A percentile compares a stretch with the other conserved stretches of the same genome.
phyloP scores from a whole-genome alignment of 2,329 filamentous ascomycete genomes.

The Fulvia fulva region DNA sequence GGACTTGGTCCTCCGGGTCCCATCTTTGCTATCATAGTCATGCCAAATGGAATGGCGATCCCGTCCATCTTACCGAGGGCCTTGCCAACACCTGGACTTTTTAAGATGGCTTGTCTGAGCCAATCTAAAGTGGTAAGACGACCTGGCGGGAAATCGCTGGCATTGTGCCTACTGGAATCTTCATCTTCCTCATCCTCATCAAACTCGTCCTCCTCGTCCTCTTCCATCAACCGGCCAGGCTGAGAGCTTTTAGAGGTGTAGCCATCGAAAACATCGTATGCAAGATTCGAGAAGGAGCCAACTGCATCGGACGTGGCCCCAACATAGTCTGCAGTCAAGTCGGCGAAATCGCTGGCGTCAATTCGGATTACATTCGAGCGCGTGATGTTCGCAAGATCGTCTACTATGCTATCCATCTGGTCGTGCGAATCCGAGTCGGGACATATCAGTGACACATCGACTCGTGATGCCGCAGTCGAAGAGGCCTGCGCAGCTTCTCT shows the following conservation, averaged over 20 bases:
- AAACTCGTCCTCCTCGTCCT: constrained; percentile 42
- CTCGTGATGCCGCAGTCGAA: constrained; percentile 25
- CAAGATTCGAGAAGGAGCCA: constrained; percentile 43
- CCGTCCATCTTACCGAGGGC: constrained; percentile 24
- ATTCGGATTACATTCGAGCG: constrained; percentile 65
- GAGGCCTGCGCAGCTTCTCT: constrained; percentile 11
- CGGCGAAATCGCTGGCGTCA: constrained; percentile 65
- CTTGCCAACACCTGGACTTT: constrained; percentile 18
- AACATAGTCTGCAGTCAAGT: constrained; percentile 66
- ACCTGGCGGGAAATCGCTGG: constrained; percentile 2
- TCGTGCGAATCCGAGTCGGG: constrained; percentile 51
- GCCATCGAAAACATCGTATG: constrained; percentile 53
- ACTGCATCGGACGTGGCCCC: constrained; percentile 52
- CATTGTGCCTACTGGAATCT: constrained; percentile 15
- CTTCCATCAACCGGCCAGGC: constrained; percentile 6
- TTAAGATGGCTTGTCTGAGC: constrained; percentile 24
- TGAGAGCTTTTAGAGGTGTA: constrained; percentile 29
- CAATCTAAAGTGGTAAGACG: constrained; percentile 19
- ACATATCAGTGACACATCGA: constrained; percentile 45
- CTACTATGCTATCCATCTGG: constrained; percentile 57
- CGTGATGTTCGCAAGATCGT: constrained; percentile 58
- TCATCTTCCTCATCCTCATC: constrained; percentile 36
- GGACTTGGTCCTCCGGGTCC: neutral
- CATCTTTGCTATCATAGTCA: constrained; percentile 3
- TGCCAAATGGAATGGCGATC: constrained; percentile 17